These are phyloP conservation scores for Penicillium bovifimosum DNA, from an alignment of 495 filamentous ascomycete species.

Conservation along the genomic window DNA sequence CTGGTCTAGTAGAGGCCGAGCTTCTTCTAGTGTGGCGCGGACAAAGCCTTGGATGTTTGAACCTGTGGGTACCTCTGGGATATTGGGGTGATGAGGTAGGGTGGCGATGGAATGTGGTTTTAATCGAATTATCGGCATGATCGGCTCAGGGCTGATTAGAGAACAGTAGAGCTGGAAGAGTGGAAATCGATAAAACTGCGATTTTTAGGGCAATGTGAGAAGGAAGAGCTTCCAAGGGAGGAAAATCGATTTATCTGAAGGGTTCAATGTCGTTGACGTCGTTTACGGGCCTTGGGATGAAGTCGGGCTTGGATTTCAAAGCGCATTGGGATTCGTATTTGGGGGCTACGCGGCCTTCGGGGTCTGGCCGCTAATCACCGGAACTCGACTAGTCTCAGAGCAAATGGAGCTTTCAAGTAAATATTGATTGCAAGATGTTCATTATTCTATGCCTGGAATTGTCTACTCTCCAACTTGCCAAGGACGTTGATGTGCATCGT, in stretches of 20 bases:
- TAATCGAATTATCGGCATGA: constrained; percentile 26
- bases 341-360: too few species aligned
- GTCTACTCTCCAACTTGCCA: too few species aligned
- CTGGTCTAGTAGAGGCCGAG: constrained; percentile 48
- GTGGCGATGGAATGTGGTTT: constrained; percentile 25
- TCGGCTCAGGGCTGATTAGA: not conserved
- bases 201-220: not conserved
- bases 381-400: too few species aligned
- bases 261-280: not conserved
- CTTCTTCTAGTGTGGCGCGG: constrained; percentile 46
- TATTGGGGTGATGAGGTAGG: constrained; percentile 30
- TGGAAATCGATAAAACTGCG: not conserved
- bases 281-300: not conserved
- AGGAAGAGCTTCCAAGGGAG: not conserved
- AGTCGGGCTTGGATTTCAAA: not conserved
- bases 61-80: constrained; percentile 9
- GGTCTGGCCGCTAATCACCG: too few species aligned
- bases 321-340: too few species aligned
- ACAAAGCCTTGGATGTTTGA: constrained; percentile 21
- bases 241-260: not conserved
- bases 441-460: too few species aligned
- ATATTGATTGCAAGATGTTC: too few species aligned
- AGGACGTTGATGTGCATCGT: too few species aligned
- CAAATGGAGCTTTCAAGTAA: too few species aligned
- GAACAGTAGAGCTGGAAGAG: not conserved